Conservation (phyloP, 106 monocot species). For the Narthecium ossifragum region DNA sequence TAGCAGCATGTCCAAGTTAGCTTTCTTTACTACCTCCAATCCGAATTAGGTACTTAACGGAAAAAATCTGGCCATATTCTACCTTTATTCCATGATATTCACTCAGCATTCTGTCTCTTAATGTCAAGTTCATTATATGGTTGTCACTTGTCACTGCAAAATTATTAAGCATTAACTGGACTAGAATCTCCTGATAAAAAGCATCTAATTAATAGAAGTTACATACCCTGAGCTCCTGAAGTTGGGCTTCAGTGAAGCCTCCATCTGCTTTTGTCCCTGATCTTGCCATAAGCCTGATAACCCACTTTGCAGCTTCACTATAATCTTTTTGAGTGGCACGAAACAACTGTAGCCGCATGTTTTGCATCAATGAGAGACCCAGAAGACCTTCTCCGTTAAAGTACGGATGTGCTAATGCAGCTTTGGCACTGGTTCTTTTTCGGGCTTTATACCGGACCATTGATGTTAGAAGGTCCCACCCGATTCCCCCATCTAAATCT, state of each 20-base stretch:
- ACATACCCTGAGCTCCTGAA: constrained; percentile 72
- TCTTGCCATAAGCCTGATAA: constrained; percentile 70
- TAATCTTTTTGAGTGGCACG: constrained; percentile 93
- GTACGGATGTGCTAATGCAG: constrained; percentile 88
- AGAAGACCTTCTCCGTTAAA: constrained; percentile 80
- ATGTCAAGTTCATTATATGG: no score
- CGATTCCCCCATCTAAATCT: constrained; percentile 74
- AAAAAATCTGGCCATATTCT: no score
- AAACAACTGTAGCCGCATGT: constrained; percentile 65
- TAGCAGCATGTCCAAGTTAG: no score
- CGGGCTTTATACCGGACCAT: constrained; percentile 91
- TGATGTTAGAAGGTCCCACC: constrained; percentile 91
- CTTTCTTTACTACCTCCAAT: no score
- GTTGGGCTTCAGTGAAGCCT: constrained; percentile 92
- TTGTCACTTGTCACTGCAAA: no score
- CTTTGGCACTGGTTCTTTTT: constrained; percentile 83
- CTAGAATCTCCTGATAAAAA: no score
- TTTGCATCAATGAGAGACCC: constrained; percentile 89
- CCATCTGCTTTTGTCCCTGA: constrained; percentile 72
- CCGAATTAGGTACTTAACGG: no score
- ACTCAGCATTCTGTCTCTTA: no score
- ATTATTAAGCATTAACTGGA: no score
- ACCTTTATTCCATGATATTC: no score
- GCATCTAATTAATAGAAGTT: no score
- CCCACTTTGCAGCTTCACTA: constrained; percentile 82